Conservation (phyloP, 768 basidiomycete species). For the Boletales sp. region DNA sequence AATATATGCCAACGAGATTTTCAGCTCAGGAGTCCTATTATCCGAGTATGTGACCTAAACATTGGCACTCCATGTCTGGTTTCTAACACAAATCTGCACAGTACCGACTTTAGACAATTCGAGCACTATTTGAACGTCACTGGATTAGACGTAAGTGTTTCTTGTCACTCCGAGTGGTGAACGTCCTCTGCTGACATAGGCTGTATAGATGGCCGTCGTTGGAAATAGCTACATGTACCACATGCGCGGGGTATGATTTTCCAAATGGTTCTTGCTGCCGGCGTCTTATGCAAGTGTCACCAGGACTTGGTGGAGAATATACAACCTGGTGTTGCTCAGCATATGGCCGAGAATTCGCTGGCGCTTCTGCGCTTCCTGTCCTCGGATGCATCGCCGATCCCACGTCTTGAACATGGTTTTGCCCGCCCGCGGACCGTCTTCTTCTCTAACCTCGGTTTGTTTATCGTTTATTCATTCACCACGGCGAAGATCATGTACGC, state of each 20-base stretch:
- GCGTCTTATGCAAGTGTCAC: background rate
- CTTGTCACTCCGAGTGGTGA: background rate
- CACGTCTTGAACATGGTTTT: conserved; percentile 51
- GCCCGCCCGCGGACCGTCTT: conserved; percentile 66
- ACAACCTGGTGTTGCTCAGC: conserved; percentile 77
- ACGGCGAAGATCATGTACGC: conserved; percentile 66
- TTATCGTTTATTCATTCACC: conserved; percentile 71
- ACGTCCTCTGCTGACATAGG: conserved; percentile 1
- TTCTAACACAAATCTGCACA: conserved; percentile 27
- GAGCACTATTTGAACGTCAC: conserved; percentile 86
- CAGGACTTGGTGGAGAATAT: conserved; percentile 81
- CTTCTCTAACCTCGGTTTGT: conserved; percentile 64
- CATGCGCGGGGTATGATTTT: conserved; percentile 68
- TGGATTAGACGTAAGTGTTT: conserved; percentile 72
- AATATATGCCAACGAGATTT: conserved; percentile 87
- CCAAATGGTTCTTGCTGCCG: background rate
- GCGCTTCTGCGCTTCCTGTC: conserved; percentile 76
- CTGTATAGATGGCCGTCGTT: conserved; percentile 78
- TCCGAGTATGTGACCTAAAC: conserved; percentile 63
- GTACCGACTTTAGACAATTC: conserved; percentile 95
- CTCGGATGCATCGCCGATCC: conserved; percentile 64
- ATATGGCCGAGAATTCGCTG: conserved; percentile 88
- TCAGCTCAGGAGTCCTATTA: conserved; percentile 84
- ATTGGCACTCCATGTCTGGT: conserved; percentile 1
- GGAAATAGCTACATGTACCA: conserved; percentile 94